These are phyloP conservation scores for Scheffersomyces lignicola DNA, from an alignment of 1,139 yeast genomes.

Conservation along the genomic window DNA sequence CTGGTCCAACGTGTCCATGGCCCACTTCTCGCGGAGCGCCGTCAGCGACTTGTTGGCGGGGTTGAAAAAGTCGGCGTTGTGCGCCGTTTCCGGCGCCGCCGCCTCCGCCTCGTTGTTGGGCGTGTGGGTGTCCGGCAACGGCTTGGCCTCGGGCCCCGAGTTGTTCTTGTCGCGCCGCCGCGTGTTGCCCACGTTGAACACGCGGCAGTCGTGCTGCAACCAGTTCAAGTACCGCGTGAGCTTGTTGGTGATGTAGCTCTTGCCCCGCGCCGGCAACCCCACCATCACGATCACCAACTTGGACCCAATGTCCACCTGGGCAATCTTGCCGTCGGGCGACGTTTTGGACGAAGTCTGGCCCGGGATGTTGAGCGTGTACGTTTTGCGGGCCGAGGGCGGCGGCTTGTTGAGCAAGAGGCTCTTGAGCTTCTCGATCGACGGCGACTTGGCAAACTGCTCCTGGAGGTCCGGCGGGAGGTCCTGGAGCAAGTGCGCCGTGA, in stretches of 20 bases:
- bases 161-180: slow-evolving; percentile 70
- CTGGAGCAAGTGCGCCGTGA: slow-evolving; percentile 24
- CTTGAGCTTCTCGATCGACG: slow-evolving; percentile 43
- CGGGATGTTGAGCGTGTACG: slow-evolving; percentile 88
- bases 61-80: slow-evolving; percentile 81
- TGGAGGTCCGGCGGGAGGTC: slow-evolving; percentile 38
- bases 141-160: slow-evolving; percentile 71
- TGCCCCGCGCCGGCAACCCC: slow-evolving; percentile 91
- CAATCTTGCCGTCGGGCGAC: slow-evolving; percentile 81
- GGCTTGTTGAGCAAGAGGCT: slow-evolving; percentile 37
- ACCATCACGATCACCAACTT: slow-evolving; percentile 93
- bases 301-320: slow-evolving; percentile 71
- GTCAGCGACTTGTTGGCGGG: slow-evolving; percentile 73
- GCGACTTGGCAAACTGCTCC: slow-evolving; percentile 39
- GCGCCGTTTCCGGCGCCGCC: slow-evolving; percentile 26
- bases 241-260: slow-evolving; percentile 88
- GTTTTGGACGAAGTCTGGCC: slow-evolving; percentile 85
- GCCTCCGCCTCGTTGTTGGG: slow-evolving; percentile 26
- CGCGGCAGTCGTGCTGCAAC: slow-evolving; percentile 87
- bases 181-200: slow-evolving; percentile 93
- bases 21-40: slow-evolving; percentile 86
- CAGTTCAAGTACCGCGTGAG: slow-evolving; percentile 85
- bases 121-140: slow-evolving; percentile 63
- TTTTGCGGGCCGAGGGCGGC: slow-evolving; percentile 45
- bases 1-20: slow-evolving; percentile 88